A percentile compares a stretch with the other conserved stretches of the same genome.
phyloP scores from a whole-genome alignment of 371 early-diverging fungal species.

The Rhizopus sp. region DNA sequence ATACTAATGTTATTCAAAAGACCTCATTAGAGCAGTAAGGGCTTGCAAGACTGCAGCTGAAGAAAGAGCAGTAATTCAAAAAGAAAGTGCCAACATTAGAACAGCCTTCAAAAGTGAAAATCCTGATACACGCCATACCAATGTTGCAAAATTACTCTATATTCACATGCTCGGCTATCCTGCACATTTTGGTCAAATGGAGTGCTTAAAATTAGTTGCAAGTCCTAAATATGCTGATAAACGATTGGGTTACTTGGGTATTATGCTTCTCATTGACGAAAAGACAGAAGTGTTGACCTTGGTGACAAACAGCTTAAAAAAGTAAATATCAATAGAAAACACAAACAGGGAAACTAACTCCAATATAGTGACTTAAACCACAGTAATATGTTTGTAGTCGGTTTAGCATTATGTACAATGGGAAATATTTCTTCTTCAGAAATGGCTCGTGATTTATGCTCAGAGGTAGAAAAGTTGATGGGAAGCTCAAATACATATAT shows the following conservation, averaged over 20 bases:
- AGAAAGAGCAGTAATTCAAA: constrained; percentile 95
- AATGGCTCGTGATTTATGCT: constrained; percentile 93
- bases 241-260: constrained; percentile 95
- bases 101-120: constrained; percentile 35
- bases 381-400: constrained; percentile 93
- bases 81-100: constrained; percentile 95
- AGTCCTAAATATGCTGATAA: constrained; percentile 93
- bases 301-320: constrained; percentile 96
- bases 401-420: constrained; percentile 93
- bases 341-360: background rate
- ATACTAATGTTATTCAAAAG: constrained; percentile 37
- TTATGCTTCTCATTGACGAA: constrained; percentile 95
- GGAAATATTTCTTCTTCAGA: constrained; percentile 94
- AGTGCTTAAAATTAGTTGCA: constrained; percentile 96
- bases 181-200: constrained; percentile 98
- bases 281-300: constrained; percentile 95
- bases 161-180: constrained; percentile 98
- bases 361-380: constrained; percentile 88
- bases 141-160: constrained; percentile 94
- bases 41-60: constrained; percentile 98
- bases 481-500: constrained; percentile 92
- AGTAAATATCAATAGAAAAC: constrained; percentile 50
- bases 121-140: constrained; percentile 59
- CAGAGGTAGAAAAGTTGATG: constrained; percentile 92
- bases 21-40: constrained; percentile 95